phyloP scores from a whole-genome alignment of 164 flowering plant species.

The Houttuynia cordata region DNA sequence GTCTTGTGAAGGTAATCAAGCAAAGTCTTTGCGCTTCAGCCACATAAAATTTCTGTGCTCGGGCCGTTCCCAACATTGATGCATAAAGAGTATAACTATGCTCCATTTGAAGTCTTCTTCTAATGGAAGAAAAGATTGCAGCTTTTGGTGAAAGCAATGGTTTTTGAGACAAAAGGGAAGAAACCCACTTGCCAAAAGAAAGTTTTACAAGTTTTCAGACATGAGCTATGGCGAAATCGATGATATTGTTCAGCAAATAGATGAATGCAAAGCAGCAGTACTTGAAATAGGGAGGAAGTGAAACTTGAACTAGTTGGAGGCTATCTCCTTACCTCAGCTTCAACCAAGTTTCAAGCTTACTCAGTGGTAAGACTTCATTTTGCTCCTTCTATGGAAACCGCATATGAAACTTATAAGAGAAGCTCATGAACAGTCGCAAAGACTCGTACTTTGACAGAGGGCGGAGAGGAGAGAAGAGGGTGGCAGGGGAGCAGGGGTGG shows the following conservation, averaged over 20 bases:
- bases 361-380: too few species aligned
- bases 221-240: neutral
- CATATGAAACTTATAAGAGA: too few species aligned
- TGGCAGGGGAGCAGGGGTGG: too few species aligned
- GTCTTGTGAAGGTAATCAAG: slow-evolving; percentile 69
- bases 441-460: too few species aligned
- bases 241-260: neutral
- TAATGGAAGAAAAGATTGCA: neutral
- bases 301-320: too few species aligned
- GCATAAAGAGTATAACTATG: neutral
- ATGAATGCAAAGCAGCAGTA: neutral
- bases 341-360: too few species aligned
- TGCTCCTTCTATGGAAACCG: too few species aligned
- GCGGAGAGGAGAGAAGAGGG: too few species aligned
- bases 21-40: slow-evolving; percentile 41
- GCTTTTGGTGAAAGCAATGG: neutral
- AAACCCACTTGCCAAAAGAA: neutral
- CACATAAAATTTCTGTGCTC: neutral
- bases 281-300: neutral
- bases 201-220: neutral
- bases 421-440: too few species aligned
- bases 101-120: neutral
- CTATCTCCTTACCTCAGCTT: too few species aligned
- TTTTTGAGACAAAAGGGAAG: neutral
- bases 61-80: neutral